These are phyloP conservation scores for Trichoderma arundinaceum DNA, from an alignment of 2,329 filamentous ascomycete genomes.

Conservation along the genomic window DNA sequence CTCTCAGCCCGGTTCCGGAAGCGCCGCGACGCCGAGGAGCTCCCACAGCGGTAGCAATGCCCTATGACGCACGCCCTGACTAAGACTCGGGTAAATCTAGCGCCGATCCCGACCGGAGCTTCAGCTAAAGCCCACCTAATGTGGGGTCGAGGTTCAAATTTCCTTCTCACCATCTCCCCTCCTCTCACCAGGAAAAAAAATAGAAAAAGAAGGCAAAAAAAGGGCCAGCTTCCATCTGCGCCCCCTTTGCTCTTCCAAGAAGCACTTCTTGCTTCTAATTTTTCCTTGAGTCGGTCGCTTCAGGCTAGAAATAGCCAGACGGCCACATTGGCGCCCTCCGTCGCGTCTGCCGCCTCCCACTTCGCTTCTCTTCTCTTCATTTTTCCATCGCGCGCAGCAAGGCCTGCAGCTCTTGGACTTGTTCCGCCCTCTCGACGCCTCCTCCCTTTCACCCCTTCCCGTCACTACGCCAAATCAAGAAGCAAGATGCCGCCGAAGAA, in stretches of 20 bases:
- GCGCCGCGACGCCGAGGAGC: conserved; percentile 21
- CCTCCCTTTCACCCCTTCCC: conserved; percentile 55
- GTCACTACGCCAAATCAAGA: conserved; percentile 66
- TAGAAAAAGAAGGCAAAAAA: conserved; percentile 13
- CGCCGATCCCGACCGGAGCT: conserved; percentile 30
- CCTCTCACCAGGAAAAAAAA: conserved; percentile 22
- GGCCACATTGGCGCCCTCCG: conserved; percentile 53
- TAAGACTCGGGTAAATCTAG: conserved; percentile 27
- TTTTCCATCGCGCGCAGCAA: conserved; percentile 66
- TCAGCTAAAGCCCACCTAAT: conserved; percentile 25
- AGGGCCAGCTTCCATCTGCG: conserved; percentile 37
- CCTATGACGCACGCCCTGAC: conserved; percentile 32
- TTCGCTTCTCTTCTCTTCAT: conserved; percentile 61
- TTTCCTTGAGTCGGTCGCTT: conserved; percentile 34
- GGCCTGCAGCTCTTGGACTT: conserved; percentile 65
- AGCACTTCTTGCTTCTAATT: conserved; percentile 34
- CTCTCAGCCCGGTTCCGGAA: conserved; percentile 23
- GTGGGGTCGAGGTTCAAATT: conserved; percentile 31
- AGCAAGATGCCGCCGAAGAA: conserved; percentile 95
- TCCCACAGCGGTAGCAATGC: background rate
- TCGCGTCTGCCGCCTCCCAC: conserved; percentile 42
- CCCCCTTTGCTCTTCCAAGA: conserved; percentile 37
- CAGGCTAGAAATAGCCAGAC: conserved; percentile 52
- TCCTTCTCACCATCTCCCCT: conserved; percentile 30
- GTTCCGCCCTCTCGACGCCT: conserved; percentile 59